phyloP scores from a whole-genome alignment of 441 rosid species.

The Populus tomentosa region DNA sequence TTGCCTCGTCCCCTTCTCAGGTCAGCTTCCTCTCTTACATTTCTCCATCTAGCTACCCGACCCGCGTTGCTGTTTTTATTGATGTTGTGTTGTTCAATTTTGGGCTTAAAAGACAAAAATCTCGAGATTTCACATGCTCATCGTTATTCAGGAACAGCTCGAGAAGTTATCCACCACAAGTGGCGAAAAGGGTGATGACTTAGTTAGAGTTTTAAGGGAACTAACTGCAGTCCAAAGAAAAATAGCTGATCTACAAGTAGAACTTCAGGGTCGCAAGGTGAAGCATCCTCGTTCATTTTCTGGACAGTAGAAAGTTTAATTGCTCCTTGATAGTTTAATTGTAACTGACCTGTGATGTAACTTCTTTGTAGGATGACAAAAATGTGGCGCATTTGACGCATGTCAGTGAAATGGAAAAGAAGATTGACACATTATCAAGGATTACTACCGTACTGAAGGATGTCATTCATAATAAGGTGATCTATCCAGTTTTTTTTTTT shows the following conservation, averaged over 20 bases:
- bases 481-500: not conserved
- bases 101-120: not conserved
- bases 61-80: not conserved
- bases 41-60: not conserved
- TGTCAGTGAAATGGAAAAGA: conserved; percentile 90
- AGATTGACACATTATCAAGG: conserved; percentile 81
- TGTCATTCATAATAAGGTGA: conserved; percentile 96
- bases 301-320: not conserved
- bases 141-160: conserved; percentile 60
- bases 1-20: conserved; percentile 70
- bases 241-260: conserved; percentile 91
- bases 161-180: conserved; percentile 49
- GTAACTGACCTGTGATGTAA: conserved; percentile 4
- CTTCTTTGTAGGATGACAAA: conserved; percentile 66
- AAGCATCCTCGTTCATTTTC: not conserved
- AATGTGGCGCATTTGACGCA: conserved; percentile 95
- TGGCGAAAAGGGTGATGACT: conserved; percentile 77
- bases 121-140: not conserved
- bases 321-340: not conserved
- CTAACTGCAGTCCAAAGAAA: conserved; percentile 78
- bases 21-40: conserved; percentile 16
- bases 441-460: conserved; percentile 87
- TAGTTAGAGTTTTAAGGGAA: conserved; percentile 75
- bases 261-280: conserved; percentile 99
- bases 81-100: not conserved